A percentile compares a stretch with the other conserved stretches of the same genome.
Conservation (phyloP, 1,284 basidiomycete species). For the Pseudozyma thailandica region DNA sequence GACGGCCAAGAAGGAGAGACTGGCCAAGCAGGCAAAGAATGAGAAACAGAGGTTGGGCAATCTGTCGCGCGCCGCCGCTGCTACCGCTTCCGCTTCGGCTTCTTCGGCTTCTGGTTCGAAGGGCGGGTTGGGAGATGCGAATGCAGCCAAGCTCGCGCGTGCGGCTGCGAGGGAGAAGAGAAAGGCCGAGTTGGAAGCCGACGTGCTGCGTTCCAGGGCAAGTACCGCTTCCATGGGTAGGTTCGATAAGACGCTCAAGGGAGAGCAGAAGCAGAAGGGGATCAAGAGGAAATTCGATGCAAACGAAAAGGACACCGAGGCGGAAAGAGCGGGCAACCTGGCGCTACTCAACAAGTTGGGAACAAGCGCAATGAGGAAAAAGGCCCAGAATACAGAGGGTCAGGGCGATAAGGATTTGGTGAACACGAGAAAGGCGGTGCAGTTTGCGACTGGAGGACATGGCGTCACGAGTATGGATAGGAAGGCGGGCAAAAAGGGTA, state of each 20-base stretch:
- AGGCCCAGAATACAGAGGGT: slow-evolving; percentile 64
- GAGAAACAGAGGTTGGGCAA: slow-evolving; percentile 83
- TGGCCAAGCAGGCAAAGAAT: slow-evolving; percentile 85
- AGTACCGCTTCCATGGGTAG: slow-evolving; percentile 92
- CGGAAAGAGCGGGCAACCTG: slow-evolving; percentile 80
- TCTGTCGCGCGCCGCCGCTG: slow-evolving; percentile 71
- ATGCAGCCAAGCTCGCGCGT: slow-evolving; percentile 50
- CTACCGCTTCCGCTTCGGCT: slow-evolving; percentile 4
- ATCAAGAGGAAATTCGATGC: slow-evolving; percentile 94
- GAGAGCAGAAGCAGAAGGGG: slow-evolving; percentile 81
- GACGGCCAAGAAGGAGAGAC: slow-evolving; percentile 79
- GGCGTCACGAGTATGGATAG: slow-evolving; percentile 48
- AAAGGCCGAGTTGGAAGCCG: slow-evolving; percentile 80
- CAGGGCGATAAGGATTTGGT: slow-evolving; percentile 66
- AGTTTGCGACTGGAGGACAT: slow-evolving; percentile 55
- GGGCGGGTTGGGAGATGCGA: slow-evolving; percentile 33
- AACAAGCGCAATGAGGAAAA: slow-evolving; percentile 34
- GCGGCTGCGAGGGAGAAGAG: slow-evolving; percentile 71
- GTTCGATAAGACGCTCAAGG: slow-evolving; percentile 85
- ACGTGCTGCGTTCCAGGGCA: slow-evolving; percentile 80
- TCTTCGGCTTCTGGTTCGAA: background rate
- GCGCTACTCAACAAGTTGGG: slow-evolving; percentile 81
- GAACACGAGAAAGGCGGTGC: slow-evolving; percentile 61
- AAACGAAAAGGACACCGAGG: slow-evolving; percentile 75
- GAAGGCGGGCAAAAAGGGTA: slow-evolving; percentile 38